Evolutionary conservation across 148 eudicot genomes (phyloP).

Genomic region (Rhododendron kiyosumense): DNA sequence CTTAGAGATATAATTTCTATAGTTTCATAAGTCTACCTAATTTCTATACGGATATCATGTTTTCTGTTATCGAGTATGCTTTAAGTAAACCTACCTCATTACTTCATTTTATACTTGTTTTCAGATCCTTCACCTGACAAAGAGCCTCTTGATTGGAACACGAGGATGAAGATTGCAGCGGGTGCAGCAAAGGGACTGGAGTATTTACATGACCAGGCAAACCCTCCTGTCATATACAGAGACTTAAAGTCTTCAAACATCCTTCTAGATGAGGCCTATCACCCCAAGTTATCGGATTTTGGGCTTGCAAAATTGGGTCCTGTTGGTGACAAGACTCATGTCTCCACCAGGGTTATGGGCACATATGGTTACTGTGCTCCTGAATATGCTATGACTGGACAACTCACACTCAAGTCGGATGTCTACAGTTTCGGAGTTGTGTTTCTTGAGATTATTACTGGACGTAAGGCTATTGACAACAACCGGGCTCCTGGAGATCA

Average conservation of each 20-base stretch:
- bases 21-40: not conserved
- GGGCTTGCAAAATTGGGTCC: constrained; percentile 97
- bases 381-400: constrained; percentile 99
- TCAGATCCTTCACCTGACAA: constrained; percentile 79
- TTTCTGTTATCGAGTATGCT: not conserved
- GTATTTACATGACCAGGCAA: constrained; percentile 91
- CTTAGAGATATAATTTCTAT: not conserved
- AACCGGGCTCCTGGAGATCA: constrained; percentile 75
- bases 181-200: constrained; percentile 98
- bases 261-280: constrained; percentile 83
- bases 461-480: constrained; percentile 92
- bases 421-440: constrained; percentile 98
- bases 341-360: constrained; percentile 97
- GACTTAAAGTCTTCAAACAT: constrained; percentile 97
- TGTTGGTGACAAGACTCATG: constrained; percentile 98
- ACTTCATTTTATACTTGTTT: constrained; percentile 5
- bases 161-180: constrained; percentile 99
- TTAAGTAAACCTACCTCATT: constrained; percentile 1
- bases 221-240: constrained; percentile 97
- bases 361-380: constrained; percentile 99
- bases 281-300: constrained; percentile 92
- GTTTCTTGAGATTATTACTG: constrained; percentile 91
- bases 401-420: constrained; percentile 92
- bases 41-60: not conserved
- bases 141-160: constrained; percentile 96